Evolutionary conservation across 768 basidiomycete species (phyloP).

Genomic region (Hypholoma fasciculare): DNA sequence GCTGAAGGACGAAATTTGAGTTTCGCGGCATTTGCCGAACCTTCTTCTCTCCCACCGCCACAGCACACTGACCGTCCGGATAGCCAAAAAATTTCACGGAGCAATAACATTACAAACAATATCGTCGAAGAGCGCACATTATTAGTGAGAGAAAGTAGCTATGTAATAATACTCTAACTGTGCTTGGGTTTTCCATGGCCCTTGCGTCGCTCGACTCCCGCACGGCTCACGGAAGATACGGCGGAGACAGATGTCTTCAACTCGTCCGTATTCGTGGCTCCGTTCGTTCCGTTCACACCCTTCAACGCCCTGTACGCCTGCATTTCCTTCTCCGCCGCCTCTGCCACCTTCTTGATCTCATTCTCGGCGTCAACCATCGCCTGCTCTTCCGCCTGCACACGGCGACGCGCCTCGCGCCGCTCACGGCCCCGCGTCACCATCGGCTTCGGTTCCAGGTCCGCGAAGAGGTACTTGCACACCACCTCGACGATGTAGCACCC

Average conservation of each 20-base stretch:
- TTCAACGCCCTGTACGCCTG: conserved; percentile 1
- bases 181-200: background rate
- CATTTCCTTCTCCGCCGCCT: background rate
- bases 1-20: conserved; percentile 30
- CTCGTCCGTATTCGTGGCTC: background rate
- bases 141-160: background rate
- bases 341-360: conserved; percentile 1
- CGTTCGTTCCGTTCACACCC: background rate
- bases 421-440: conserved; percentile 87
- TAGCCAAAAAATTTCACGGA: background rate
- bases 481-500: conserved; percentile 88
- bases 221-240: background rate
- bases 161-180: background rate
- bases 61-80: background rate
- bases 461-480: conserved; percentile 83
- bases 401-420: conserved; percentile 64
- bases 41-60: background rate
- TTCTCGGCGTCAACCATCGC: conserved; percentile 5
- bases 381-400: conserved; percentile 20
- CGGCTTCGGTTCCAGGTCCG: conserved; percentile 80
- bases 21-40: conserved; percentile 33
- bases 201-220: background rate
- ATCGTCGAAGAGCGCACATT: background rate
- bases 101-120: too few relatives aligned
- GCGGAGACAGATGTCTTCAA: background rate